Percentiles rank a stretch among this genome's conserved stretches.
Conservation (phyloP, 768 basidiomycete genomes). For the Cantharellus anzutake region DNA sequence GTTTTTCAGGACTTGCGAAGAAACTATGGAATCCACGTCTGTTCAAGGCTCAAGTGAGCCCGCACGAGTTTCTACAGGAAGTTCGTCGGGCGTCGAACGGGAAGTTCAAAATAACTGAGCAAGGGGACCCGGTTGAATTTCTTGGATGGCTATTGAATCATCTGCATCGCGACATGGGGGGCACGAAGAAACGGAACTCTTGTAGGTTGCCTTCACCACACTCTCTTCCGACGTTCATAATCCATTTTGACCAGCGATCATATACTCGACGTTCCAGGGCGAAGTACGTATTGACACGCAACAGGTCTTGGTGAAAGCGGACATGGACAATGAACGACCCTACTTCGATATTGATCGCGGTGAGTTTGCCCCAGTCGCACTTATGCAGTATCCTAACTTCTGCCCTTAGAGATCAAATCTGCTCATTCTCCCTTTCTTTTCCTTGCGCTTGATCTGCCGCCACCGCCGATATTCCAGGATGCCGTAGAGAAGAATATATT, state of each 20-base stretch:
- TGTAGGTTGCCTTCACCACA: slow-evolving; percentile 31
- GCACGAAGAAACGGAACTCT: slow-evolving; percentile 79
- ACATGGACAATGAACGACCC: slow-evolving; percentile 59
- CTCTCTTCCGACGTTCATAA: slow-evolving; percentile 11
- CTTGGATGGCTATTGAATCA: slow-evolving; percentile 88
- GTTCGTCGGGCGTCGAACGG: slow-evolving; percentile 76
- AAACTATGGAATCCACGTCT: slow-evolving; percentile 92
- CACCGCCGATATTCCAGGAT: slow-evolving; percentile 96
- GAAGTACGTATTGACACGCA: slow-evolving; percentile 86
- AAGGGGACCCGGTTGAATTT: slow-evolving; percentile 94
- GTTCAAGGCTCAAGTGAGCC: slow-evolving; percentile 96
- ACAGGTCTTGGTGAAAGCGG: slow-evolving; percentile 70
- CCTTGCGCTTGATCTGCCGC: slow-evolving; percentile 87
- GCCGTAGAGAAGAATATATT: slow-evolving; percentile 95
- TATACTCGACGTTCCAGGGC: slow-evolving; percentile 88
- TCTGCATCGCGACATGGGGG: slow-evolving; percentile 82
- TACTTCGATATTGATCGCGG: slow-evolving; percentile 91
- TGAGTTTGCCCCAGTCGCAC: slow-evolving; percentile 19
- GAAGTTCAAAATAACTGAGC: slow-evolving; percentile 82
- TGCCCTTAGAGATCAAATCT: slow-evolving; percentile 49
- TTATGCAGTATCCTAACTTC: neutral
- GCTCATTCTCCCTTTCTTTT: slow-evolving; percentile 83
- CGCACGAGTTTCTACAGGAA: slow-evolving; percentile 98
- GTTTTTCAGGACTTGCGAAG: slow-evolving; percentile 73
- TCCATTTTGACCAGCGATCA: slow-evolving; percentile 38